phyloP scores from a whole-genome alignment of 495 filamentous ascomycete genomes.

The Penicillium atrosanguineum region DNA sequence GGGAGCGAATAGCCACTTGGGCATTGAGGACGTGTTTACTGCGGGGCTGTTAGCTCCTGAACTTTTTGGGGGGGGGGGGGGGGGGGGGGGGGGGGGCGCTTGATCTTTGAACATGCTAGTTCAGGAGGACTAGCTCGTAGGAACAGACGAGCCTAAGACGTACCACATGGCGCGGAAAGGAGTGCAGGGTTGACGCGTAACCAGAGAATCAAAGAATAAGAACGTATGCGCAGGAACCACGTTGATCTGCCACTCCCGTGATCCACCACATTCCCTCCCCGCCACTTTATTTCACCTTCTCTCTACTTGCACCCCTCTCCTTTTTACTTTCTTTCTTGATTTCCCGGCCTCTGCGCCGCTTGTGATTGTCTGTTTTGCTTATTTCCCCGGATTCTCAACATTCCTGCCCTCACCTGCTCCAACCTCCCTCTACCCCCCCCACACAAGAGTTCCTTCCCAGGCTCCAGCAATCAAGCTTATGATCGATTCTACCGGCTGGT shows the following conservation, averaged over 20 bases:
- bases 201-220: slow-evolving; percentile 10
- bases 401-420: slow-evolving; percentile 11
- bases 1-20: slow-evolving; percentile 91
- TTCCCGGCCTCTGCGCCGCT: slow-evolving; percentile 16
- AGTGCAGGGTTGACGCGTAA: not conserved
- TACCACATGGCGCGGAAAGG: slow-evolving; percentile 26
- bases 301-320: slow-evolving; percentile 7
- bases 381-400: slow-evolving; percentile 1
- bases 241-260: slow-evolving; percentile 29
- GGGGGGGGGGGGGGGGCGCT: too few species aligned
- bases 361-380: not conserved
- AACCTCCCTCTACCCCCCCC: slow-evolving; percentile 4
- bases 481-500: slow-evolving; percentile 23
- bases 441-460: not conserved
- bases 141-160: slow-evolving; percentile 6
- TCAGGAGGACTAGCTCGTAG: not conserved
- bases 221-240: slow-evolving; percentile 24
- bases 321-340: slow-evolving; percentile 8
- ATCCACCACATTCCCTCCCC: slow-evolving; percentile 32
- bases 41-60: slow-evolving; percentile 13
- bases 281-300: slow-evolving; percentile 22
- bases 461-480: slow-evolving; percentile 26
- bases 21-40: slow-evolving; percentile 98
- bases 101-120: not conserved
- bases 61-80: not conserved